Evolutionary conservation across 2,329 filamentous ascomycete species (phyloP).

Genomic region (Mycocentrospora acerina): DNA sequence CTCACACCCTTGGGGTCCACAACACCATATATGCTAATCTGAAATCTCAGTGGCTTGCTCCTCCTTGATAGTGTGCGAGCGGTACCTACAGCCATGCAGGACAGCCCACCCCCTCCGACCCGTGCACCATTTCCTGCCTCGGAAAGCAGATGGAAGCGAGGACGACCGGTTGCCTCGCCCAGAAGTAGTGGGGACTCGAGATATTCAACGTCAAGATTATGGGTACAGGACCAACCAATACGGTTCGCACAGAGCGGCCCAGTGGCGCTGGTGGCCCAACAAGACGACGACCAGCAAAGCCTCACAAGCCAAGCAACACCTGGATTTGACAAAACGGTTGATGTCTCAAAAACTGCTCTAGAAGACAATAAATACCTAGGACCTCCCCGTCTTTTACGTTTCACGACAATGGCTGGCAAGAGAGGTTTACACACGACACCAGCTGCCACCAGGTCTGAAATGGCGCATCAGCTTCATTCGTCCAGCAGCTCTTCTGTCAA

Average conservation of each 20-base stretch:
- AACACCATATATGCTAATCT: not conserved
- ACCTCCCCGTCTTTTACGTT: constrained; percentile 6
- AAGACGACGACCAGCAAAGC: too few species aligned
- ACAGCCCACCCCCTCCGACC: constrained; percentile 5
- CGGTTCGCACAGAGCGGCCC: too few species aligned
- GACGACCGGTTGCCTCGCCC: constrained; percentile 16
- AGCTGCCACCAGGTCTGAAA: not conserved
- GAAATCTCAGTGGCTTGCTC: not conserved
- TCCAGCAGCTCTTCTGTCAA: not conserved
- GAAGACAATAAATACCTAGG: too few species aligned
- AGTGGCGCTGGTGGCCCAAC: too few species aligned
- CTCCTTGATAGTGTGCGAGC: not conserved
- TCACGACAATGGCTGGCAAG: constrained; percentile 7
- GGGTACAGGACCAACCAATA: not conserved
- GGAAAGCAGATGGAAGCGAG: constrained; percentile 21
- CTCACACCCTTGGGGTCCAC: not conserved
- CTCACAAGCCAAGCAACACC: too few species aligned
- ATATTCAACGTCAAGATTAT: not conserved
- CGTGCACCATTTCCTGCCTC: constrained; percentile 3
- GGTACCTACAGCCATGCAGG: constrained; percentile 3
- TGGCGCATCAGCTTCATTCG: not conserved
- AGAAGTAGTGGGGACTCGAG: constrained; percentile 4
- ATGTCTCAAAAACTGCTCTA: too few species aligned
- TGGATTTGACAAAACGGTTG: too few species aligned
- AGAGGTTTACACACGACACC: constrained; percentile 1